Percentiles rank a stretch among this genome's conserved stretches.
phyloP scores from a whole-genome alignment of 2,329 filamentous ascomycete species.

The Calonectria henricotiae region DNA sequence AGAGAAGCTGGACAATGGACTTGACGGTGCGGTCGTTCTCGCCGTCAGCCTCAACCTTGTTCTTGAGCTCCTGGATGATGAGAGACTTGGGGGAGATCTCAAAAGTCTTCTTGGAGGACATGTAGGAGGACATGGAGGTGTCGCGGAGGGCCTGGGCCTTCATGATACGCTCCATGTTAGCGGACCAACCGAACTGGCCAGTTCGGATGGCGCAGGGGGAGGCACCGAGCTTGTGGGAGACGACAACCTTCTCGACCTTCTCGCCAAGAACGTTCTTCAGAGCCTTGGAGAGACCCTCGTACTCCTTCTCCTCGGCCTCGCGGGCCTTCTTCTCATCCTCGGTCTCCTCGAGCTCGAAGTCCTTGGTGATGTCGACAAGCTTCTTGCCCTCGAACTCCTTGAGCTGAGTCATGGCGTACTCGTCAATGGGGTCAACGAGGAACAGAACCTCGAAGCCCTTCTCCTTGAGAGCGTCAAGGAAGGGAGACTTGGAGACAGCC shows the following conservation, averaged over 20 bases:
- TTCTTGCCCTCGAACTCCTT: slow-evolving; percentile 99
- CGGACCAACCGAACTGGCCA: slow-evolving; percentile 99
- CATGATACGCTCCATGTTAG: slow-evolving; percentile 99
- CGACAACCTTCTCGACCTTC: slow-evolving; percentile 99
- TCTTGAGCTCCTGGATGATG: slow-evolving; percentile 99
- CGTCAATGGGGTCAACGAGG: slow-evolving; percentile 99
- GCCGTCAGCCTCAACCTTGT: slow-evolving; percentile 97
- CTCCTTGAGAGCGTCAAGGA: slow-evolving; percentile 98
- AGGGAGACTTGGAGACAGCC: slow-evolving; percentile 97
- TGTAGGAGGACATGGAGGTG: slow-evolving; percentile 99
- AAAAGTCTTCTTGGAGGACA: slow-evolving; percentile 99
- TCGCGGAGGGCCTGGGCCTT: slow-evolving; percentile 99
- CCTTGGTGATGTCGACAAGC: slow-evolving; percentile 99
- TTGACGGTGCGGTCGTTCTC: slow-evolving; percentile 99
- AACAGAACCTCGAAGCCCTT: slow-evolving; percentile 99
- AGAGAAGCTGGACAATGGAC: slow-evolving; percentile 98
- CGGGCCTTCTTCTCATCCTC: slow-evolving; percentile 98
- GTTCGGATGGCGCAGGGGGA: slow-evolving; percentile 99
- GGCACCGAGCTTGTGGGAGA: slow-evolving; percentile 96
- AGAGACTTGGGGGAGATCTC: slow-evolving; percentile 99
- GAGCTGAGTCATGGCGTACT: slow-evolving; percentile 99
- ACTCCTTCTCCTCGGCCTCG: slow-evolving; percentile 99
- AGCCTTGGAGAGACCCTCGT: slow-evolving; percentile 92
- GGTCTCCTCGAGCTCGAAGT: slow-evolving; percentile 99
- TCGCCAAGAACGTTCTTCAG: slow-evolving; percentile 99